Evolutionary conservation across 805 yeast species (phyloP).

Genomic region (Cyberlindnera sargentensis): DNA sequence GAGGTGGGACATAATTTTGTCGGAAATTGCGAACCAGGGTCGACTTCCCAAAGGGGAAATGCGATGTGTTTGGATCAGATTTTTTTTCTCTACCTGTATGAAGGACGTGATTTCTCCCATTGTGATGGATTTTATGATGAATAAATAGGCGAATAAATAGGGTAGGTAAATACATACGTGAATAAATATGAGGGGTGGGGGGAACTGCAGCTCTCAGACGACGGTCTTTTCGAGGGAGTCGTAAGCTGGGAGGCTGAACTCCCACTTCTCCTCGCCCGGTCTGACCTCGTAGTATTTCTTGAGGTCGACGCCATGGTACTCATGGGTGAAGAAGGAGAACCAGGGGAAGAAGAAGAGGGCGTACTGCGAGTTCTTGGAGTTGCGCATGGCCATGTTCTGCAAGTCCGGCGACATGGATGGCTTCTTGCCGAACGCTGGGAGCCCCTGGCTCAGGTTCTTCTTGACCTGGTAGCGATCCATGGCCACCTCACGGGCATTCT

Average conservation of each 20-base stretch:
- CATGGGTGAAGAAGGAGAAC: conserved; percentile 78
- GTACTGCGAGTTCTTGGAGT: conserved; percentile 65
- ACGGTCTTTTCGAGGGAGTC: conserved; percentile 16
- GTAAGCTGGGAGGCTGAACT: conserved; percentile 16
- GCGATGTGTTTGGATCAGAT: too few species aligned
- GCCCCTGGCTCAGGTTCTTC: conserved; percentile 53
- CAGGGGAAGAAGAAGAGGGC: conserved; percentile 61
- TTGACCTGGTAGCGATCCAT: conserved; percentile 73
- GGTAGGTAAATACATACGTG: conserved; percentile 5
- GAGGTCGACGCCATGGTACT: conserved; percentile 73
- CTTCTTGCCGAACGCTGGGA: conserved; percentile 54
- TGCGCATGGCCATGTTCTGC: conserved; percentile 70
- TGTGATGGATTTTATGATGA: too few species aligned
- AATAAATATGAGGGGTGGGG: conserved; percentile 4
- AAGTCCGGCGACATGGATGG: conserved; percentile 60
- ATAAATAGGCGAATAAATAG: too few species aligned
- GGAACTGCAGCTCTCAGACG: conserved; percentile 1
- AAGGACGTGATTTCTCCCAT: too few species aligned
- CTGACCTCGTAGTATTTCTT: conserved; percentile 34
- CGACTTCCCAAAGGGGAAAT: too few species aligned
- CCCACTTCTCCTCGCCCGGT: conserved; percentile 22
- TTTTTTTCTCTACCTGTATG: too few species aligned
- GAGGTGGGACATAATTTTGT: too few species aligned
- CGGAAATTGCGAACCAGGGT: too few species aligned
- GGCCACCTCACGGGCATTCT: conserved; percentile 62